Evolutionary conservation across 345 rosid genomes (phyloP).

Genomic region (Citrus glauca): DNA sequence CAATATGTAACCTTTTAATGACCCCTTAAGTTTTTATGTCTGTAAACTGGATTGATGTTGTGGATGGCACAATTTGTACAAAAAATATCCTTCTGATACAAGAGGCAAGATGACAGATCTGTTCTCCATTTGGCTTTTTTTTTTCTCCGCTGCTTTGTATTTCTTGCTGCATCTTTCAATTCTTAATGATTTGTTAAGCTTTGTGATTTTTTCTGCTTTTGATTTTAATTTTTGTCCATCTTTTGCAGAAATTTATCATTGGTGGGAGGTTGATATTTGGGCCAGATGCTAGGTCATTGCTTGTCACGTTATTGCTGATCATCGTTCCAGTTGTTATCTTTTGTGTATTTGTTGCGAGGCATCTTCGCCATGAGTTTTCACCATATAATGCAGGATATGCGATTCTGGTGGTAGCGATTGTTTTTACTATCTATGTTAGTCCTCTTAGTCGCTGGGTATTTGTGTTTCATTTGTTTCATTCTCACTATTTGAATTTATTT

Average conservation of each 20-base stretch:
- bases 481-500: not conserved
- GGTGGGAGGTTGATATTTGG: constrained; percentile 96
- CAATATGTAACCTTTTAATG: not conserved
- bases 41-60: not conserved
- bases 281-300: constrained; percentile 86
- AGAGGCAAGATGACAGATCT: not conserved
- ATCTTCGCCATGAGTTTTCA: constrained; percentile 84
- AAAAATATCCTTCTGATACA: not conserved
- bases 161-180: not conserved
- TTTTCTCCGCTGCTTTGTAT: not conserved
- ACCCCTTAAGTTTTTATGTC: not conserved
- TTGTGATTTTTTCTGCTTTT: not conserved
- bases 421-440: constrained; percentile 76
- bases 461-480: not conserved
- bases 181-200: not conserved
- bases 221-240: constrained; percentile 10
- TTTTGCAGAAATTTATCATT: constrained; percentile 73
- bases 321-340: constrained; percentile 68
- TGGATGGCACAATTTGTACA: not conserved
- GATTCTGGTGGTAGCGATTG: constrained; percentile 63
- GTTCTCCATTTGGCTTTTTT: not conserved
- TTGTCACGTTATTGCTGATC: constrained; percentile 70
- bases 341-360: constrained; percentile 87
- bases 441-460: constrained; percentile 8
- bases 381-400: constrained; percentile 75